Evolutionary conservation across 1,284 basidiomycete genomes (phyloP), one percentile per base, ranked within the genome.

Genomic region (Abortiporus biennis): DNA sequence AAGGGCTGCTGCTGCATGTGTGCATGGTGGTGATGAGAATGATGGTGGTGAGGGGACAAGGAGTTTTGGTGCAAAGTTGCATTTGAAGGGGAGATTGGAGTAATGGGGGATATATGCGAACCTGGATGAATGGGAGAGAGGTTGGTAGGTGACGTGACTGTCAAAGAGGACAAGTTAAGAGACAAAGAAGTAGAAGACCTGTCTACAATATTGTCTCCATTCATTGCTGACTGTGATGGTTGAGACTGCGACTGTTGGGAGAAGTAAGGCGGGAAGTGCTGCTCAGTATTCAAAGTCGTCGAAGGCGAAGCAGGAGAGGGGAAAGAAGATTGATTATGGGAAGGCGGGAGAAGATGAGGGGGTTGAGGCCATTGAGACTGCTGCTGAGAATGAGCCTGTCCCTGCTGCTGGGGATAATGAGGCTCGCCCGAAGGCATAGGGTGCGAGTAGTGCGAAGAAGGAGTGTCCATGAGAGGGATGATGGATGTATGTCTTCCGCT

Each of bases 161-260:
- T 66, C 42, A 85, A 69, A 1, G 71, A 69, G 23, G 76, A 76
- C 44, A 85, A 66, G 56, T 85, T 85, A 57, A 85, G 74, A n/a
- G 78, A 76, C 42, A 85, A 68, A 0, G 61, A 52, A 5, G 60
- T 51, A 24, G 51, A 47, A 20, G 59, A 53, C 42, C 56, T 50
- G 54, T 60, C 56, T 40, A 52, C 51, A 11, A 51, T 48, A 43
- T 49, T 47, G n/a, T 47, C 45, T 45, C 52, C 53, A 41, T 35
- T 46, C 43, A 54, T 52, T 45, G 44, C 34, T 40, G 52, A 41
- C 50, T 64, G 50, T 31, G 54, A 55, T 15, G 55, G 37, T 47
- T 58, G 49, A 45, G 53, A 48, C 38, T 55, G 58, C 33, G 55
- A 60, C 35, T 54, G 56, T 13, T 54, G 55, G 38, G 22, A 24